phyloP scores from a whole-genome alignment of 2,329 filamentous ascomycete genomes.

The Diplodia mutila region DNA sequence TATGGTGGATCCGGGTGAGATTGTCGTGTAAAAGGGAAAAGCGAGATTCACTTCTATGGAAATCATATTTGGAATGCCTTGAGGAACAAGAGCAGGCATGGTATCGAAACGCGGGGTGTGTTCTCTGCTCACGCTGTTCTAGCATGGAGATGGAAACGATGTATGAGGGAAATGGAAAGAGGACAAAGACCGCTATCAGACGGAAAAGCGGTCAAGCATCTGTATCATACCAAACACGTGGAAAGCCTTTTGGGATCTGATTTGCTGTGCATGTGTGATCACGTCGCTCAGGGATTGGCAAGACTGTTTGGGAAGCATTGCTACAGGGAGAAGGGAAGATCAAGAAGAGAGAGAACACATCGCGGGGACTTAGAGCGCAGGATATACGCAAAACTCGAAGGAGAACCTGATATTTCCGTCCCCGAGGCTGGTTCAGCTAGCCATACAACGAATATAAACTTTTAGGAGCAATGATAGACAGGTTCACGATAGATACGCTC shows the following conservation, averaged over 20 bases:
- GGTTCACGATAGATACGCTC: neutral
- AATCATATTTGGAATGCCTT: conserved; percentile 5
- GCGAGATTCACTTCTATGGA: conserved; percentile 11
- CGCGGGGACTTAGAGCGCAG: neutral
- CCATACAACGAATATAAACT: neutral
- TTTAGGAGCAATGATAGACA: neutral
- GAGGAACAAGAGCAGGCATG: neutral
- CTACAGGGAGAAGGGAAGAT: neutral
- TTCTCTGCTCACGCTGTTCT: neutral
- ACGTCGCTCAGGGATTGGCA: neutral
- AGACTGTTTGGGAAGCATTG: neutral
- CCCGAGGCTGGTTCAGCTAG: neutral
- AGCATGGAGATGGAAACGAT: neutral
- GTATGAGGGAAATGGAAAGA: conserved; percentile 14
- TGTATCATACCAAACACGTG: conserved; percentile 20
- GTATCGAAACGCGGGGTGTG: neutral
- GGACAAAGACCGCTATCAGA: neutral
- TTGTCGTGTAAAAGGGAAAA: conserved; percentile 47
- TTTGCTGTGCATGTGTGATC: neutral
- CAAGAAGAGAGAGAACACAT: neutral
- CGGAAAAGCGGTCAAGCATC: neutral
- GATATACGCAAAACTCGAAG: neutral
- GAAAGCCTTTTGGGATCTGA: neutral
- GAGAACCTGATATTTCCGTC: neutral
- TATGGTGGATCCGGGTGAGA: conserved; percentile 61